Base-by-base conservation (phyloP, 2,329 filamentous ascomycete genomes). In the Erysiphe pulchra region DNA sequence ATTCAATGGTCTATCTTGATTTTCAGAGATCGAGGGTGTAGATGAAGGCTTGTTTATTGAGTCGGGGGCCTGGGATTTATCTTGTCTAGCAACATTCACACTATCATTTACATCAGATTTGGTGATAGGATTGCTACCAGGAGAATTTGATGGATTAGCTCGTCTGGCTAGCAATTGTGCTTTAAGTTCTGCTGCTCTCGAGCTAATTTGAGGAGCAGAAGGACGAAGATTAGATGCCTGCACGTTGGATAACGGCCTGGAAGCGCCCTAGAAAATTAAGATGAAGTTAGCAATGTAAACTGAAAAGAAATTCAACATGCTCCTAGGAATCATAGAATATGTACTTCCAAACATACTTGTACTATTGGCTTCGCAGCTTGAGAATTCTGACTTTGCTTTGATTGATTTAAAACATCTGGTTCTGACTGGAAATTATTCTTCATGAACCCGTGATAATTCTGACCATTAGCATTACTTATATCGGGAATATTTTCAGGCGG, bases 151-250 rank as follows among this genome's bases (percentile, higher is more conserved):
- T 47, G 52, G 48, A 31, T 47, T 48, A 48, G 51, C 49, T 48
- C 48, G 50, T 42, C 48, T 48, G 43, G 51, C 56, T 42, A 59
- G 41, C 24, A 59, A 46, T 46, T 55, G 46, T 37, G 55, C 56
- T 42, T 57, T 59, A 30, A 59, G 43, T 50, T 59, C 53, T 38
- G 53, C 55, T 18, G 56, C 56, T 51, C 55, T 51, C 13, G 52
- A 51, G 45, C 51, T 55, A 28, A 58, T 51, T 34, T 54, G 50
- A n/a, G 50, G 47, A 47, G 50, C 49, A 30, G 49, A 52, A n/a
- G 49, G 46, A 30, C 50, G 47, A 47, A 48, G 50, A 28, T 46
- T 42, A 16, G 47, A 36, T 24, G 49, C 20, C 31, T 46, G 24
- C 28, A 12, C 33, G 4, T 7, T 8, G 24, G 28, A 10, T 9